Evolutionary conservation across 768 basidiomycete genomes (phyloP), one percentile per base, ranked within the genome.

Genomic region (Rhizopogon vinicolor): DNA sequence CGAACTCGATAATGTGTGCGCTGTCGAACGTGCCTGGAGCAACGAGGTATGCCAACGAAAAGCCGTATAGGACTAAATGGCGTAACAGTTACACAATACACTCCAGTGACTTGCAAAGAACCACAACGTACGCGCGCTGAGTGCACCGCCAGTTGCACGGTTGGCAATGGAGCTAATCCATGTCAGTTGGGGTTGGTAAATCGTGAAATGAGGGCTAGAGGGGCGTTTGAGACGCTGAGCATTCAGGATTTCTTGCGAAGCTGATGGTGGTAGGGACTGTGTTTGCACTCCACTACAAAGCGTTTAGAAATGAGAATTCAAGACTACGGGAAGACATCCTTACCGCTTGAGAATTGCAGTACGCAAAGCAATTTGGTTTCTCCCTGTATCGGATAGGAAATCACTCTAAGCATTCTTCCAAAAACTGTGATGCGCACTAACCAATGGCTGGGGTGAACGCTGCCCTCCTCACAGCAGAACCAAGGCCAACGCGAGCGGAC

Each of bases 101-200:
- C n/a, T n/a, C 39, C 25, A 18, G 50, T 28, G 25, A 44, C 19
- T 37, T 9, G 9, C 22, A 6, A 37, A 14, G 18, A 37, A 37
- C 16, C 5, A 7, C 16, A 46, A 84, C 86, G 62, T 64, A 93
- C 92, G 78, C 49, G 79, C 84, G 57, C 89, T 88, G 48, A 99
- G 81, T 9, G 77, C 91, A 7, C 72, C 80, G 56, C 96, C 97
- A 10, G 93, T 89, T n/a, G 80, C 70, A 69, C 97, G 89, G 74
- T 98, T 87, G 41, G 80, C 84, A 63, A 96, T 93, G 16, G 93
- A 97, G 5, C 74, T 79, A 53, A 91, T 13, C 91, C 92, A 96
- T 37, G 96, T 98, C 45, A 98, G 72, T 73, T 98, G 92, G 2
- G 89, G 90, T 66, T 95, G 88, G 75, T 99, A 99, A 73, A 99